phyloP scores from a whole-genome alignment of 208 protist genomes.

The Trypanosoma grayi region DNA sequence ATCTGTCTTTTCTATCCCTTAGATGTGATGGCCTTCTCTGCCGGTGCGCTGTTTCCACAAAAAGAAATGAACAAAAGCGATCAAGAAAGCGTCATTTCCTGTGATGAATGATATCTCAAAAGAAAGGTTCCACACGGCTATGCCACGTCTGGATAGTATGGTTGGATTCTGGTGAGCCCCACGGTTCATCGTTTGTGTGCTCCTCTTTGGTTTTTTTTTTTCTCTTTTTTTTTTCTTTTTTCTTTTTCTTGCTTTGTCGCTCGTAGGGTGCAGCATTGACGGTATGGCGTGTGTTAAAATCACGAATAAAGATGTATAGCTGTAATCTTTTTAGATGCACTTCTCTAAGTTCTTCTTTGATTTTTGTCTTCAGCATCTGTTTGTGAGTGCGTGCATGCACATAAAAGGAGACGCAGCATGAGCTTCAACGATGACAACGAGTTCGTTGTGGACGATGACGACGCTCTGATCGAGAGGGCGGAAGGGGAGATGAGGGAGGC shows the following conservation, averaged over 20 bases:
- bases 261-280: too few relatives aligned
- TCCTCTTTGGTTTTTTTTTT: slow-evolving; percentile 8
- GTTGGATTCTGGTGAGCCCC: background rate
- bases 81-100: too few relatives aligned
- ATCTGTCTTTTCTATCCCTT: background rate
- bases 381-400: background rate
- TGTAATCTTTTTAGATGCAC: slow-evolving; percentile 5
- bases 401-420: slow-evolving; percentile 1
- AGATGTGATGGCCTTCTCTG: too few relatives aligned
- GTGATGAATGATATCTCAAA: too few relatives aligned
- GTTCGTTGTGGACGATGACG: slow-evolving; percentile 23
- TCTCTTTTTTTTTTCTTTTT: slow-evolving; percentile 13
- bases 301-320: background rate
- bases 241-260: slow-evolving; percentile 11
- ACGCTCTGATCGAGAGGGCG: too few relatives aligned
- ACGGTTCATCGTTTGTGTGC: background rate
- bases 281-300: too few relatives aligned
- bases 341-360: background rate
- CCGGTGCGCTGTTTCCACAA: background rate
- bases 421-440: slow-evolving; percentile 22
- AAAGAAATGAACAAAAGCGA: too few relatives aligned
- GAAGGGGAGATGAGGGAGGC: background rate
- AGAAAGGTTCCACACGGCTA: too few relatives aligned
- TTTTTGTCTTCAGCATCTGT: background rate
- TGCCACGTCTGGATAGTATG: too few relatives aligned